Base-by-base conservation (phyloP, 2,329 filamentous ascomycete species). In the Calonectria crousiana region DNA sequence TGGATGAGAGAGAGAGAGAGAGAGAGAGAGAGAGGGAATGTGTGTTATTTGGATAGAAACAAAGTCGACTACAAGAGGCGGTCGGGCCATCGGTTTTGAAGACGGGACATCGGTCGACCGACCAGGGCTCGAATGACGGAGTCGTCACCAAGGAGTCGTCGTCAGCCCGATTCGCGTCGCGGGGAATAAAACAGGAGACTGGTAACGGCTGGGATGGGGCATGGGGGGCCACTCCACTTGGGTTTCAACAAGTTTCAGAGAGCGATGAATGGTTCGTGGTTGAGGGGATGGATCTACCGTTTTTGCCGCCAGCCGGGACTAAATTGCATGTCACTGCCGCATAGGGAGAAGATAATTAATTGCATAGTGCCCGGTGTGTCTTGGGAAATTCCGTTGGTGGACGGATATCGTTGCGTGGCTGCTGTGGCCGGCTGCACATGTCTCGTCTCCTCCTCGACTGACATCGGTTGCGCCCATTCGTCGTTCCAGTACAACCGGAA, bases 221-320 rank as follows among this genome's bases (percentile, higher is more conserved):
- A 51, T 69, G 30, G 53, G n/a, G n/a, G 30, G n/a, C 28, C 44
- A 52, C 38, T 51, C 67, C 53, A 62, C 67, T 26, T 26, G 41
- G 44, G 66, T 68, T 68, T 68, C 66, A 58, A 58, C 32, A 47
- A 68, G 67, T 69, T 69, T 62, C 67, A 69, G 53, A 47, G n/a
- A 23, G 34, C 20, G 30, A 49, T 41, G 53, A 62, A 60, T 69
- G 53, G 67, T 62, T 69, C 67, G 52, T 41, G 53, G 60, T 34
- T 49, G 26, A 49, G 49, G 60, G 41, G 60, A 41, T 30, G 28
- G 66, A 60, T 69, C 32, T 49, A 30, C 67, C 38, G 34, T 47
- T 69, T 60, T 69, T 58, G 36, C 67, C 67, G 52, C 67, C 36
- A 49, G 38, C 34, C 26, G 32, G 47, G 53, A 32, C 51, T 44